Evolutionary conservation across 495 filamentous ascomycete species (phyloP).

Genomic region (Penicillium odoratum): DNA sequence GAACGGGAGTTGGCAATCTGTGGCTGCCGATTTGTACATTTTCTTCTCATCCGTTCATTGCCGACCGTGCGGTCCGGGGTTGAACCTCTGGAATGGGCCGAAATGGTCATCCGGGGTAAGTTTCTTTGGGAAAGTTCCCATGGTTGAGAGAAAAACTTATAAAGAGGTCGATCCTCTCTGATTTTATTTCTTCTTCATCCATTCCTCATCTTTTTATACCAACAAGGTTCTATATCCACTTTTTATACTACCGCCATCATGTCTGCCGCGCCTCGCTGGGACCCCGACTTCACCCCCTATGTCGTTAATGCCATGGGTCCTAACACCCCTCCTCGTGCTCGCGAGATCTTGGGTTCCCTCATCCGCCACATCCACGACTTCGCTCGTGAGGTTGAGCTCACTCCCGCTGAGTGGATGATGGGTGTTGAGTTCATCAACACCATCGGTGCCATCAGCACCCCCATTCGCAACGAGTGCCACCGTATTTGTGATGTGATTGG

Average conservation of each 20-base stretch:
- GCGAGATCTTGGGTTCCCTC: slow-evolving; percentile 61
- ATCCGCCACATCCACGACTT: slow-evolving; percentile 83
- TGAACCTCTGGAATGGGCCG: slow-evolving; percentile 7
- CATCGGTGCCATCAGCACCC: slow-evolving; percentile 55
- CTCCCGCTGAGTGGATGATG: slow-evolving; percentile 76
- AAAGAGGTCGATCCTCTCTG: slow-evolving; percentile 1
- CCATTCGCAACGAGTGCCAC: slow-evolving; percentile 73
- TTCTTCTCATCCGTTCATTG: slow-evolving; percentile 7
- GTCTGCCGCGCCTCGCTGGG: slow-evolving; percentile 50
- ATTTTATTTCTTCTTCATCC: slow-evolving; percentile 2
- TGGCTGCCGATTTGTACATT: slow-evolving; percentile 16
- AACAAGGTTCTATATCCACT: background rate
- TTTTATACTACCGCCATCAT: slow-evolving; percentile 22
- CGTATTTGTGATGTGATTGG: slow-evolving; percentile 77
- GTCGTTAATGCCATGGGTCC: slow-evolving; percentile 76
- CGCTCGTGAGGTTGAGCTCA: slow-evolving; percentile 77
- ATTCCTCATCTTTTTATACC: background rate
- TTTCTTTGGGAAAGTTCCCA: background rate
- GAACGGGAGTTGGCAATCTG: slow-evolving; percentile 18
- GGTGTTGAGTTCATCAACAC: slow-evolving; percentile 65
- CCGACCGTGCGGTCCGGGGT: slow-evolving; percentile 16
- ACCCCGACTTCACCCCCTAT: slow-evolving; percentile 74
- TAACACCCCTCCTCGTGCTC: slow-evolving; percentile 66
- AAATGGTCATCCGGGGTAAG: slow-evolving; percentile 14
- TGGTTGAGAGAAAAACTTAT: slow-evolving; percentile 1